Evolutionary conservation across 2,329 filamentous ascomycete species (phyloP), one percentile per base, ranked within the genome.

Genomic region (Myrmaecium sp.): DNA sequence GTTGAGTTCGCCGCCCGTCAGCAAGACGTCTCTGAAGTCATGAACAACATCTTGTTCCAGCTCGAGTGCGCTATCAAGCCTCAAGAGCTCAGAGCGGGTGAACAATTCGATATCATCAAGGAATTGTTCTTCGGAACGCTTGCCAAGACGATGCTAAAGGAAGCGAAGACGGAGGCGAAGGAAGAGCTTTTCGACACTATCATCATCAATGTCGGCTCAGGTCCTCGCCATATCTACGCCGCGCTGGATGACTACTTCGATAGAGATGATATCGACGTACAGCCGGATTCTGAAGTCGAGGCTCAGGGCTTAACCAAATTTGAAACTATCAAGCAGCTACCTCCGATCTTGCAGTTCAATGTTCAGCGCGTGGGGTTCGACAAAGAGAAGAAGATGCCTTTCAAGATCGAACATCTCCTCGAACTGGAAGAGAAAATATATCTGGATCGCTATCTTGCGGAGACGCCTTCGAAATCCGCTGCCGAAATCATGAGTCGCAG

Each of bases 1-100:
- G 58, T 69, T 4, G 61, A 71, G 38, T 58, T 66, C 21, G 66
- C 65, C 11, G 66, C 81, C 17, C 44, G 43, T 26, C 89, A 98
- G 44, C 84, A 98, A 53, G 89, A 98, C 52, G 86, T 94, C 4
- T 83, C 83, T 8, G 89, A 98, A 51, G 86, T 94, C 23, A 84
- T 94, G 57, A 82, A 82, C 31, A 89, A 86, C 41, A 79, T 93
- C 14, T 69, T 94, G 31, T 83, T 86, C 43, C 77, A 89, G 26
- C 61, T 94, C n/a, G 79, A 89, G 42, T 83, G 80, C 27, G 84
- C 86, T 3, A 84, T 95, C 43, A 73, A 66, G 30, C 68, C 81
- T 5, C 65, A 64, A n/a, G 66, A 64, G 3, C 57, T 67, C 17
- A 69, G 80, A 30, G 54, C 63, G 5, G 77, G 76, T 3, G 76